A percentile compares a stretch with the other conserved stretches of the same genome.
Evolutionary conservation across 306 rosid species (phyloP).

Genomic region (Cucumis melo): DNA sequence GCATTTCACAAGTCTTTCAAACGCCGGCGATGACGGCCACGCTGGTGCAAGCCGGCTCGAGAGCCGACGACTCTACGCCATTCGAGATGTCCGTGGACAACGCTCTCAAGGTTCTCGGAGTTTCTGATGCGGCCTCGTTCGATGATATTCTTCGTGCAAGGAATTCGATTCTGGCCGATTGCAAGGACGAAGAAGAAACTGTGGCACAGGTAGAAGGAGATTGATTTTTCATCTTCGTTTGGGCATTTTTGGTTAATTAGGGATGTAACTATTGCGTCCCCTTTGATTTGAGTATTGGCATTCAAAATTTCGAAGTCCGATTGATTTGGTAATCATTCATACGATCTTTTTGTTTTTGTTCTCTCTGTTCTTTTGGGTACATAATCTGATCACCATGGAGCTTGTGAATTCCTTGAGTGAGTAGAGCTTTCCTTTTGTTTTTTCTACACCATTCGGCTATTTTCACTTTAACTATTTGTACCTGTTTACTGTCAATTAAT

Average conservation of each 20-base stretch:
- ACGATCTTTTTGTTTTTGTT: background rate
- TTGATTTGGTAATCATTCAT: background rate
- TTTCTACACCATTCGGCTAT: background rate
- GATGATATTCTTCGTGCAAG: constrained; percentile 93
- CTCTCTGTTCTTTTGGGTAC: background rate
- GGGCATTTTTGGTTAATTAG: background rate
- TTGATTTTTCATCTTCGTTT: background rate
- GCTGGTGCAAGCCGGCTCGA: constrained; percentile 52
- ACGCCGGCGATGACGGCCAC: constrained; percentile 19
- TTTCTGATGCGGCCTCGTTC: constrained; percentile 75
- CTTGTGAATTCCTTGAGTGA: background rate
- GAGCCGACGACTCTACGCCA: constrained; percentile 79
- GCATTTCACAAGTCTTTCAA: constrained; percentile 12
- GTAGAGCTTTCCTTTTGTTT: background rate
- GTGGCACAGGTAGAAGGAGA: background rate
- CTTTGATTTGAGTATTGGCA: background rate
- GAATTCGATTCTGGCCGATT: constrained; percentile 51
- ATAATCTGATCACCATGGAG: background rate
- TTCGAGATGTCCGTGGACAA: constrained; percentile 86
- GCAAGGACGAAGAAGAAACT: constrained; percentile 40
- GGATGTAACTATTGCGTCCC: background rate
- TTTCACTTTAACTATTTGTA: background rate
- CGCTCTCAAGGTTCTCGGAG: constrained; percentile 87
- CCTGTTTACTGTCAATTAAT: background rate
- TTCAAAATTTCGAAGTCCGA: background rate